Percentiles rank a stretch among this genome's conserved stretches.
Evolutionary conservation across 2,329 filamentous ascomycete genomes (phyloP).

Genomic region (Claviceps humidiphila): DNA sequence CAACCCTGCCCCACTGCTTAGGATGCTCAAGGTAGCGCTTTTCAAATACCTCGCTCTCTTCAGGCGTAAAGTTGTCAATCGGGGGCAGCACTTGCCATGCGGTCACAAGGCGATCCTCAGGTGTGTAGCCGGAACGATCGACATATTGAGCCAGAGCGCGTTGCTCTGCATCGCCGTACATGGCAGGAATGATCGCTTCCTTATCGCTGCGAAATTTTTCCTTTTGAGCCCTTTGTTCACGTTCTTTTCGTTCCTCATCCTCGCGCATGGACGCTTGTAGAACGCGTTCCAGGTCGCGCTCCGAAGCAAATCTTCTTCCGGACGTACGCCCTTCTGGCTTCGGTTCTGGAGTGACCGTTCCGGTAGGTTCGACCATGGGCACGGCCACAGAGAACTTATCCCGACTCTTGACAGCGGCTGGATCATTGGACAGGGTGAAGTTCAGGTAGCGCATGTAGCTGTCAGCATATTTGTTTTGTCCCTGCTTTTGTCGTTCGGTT

Average conservation of each 20-base stretch:
- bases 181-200: constrained; percentile 60
- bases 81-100: constrained; percentile 61
- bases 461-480: constrained; percentile 28
- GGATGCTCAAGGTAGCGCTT: constrained; percentile 61
- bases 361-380: constrained; percentile 20
- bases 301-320: constrained; percentile 50
- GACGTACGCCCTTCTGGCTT: constrained; percentile 42
- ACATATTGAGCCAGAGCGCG: constrained; percentile 44
- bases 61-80: constrained; percentile 59
- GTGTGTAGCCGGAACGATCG: constrained; percentile 52
- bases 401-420: constrained; percentile 39
- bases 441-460: constrained; percentile 40
- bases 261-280: constrained; percentile 59
- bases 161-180: constrained; percentile 51
- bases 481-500: constrained; percentile 23
- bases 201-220: constrained; percentile 63
- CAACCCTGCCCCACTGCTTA: constrained; percentile 73
- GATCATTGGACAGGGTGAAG: constrained; percentile 43
- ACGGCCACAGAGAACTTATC: constrained; percentile 35
- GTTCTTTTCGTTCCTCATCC: constrained; percentile 57
- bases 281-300: constrained; percentile 60
- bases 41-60: constrained; percentile 59
- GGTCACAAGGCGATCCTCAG: constrained; percentile 52
- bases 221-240: constrained; percentile 49
- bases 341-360: constrained; percentile 34